Percentiles rank a stretch among this genome's conserved stretches.
phyloP scores from a whole-genome alignment of 2,329 filamentous ascomycete species.

The Rhynchosporium agropyri region DNA sequence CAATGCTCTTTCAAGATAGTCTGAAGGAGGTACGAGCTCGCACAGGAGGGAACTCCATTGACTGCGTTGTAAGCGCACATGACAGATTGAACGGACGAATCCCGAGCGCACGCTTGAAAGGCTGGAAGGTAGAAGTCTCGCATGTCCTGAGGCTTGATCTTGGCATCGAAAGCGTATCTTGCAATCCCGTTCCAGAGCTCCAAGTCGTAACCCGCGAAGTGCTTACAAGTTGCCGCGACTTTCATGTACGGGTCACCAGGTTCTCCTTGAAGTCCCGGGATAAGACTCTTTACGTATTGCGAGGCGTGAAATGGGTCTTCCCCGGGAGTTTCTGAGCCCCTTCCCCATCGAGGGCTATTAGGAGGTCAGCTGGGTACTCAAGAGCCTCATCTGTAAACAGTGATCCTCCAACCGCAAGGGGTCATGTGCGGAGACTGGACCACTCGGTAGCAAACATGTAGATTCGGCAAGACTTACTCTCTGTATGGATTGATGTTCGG shows the following conservation, averaged over 20 bases:
- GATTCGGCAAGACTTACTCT: constrained; percentile 42
- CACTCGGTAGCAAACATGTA: too few species aligned
- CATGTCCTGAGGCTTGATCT: constrained; percentile 62
- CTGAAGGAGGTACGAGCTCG: constrained; percentile 62
- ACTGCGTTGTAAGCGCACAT: constrained; percentile 68
- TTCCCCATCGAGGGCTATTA: constrained; percentile 57
- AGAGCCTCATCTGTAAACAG: too few species aligned
- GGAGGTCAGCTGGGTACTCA: too few species aligned
- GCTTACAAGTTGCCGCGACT: constrained; percentile 60
- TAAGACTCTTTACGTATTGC: constrained; percentile 55
- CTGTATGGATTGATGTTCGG: constrained; percentile 69
- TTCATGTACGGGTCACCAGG: constrained; percentile 46
- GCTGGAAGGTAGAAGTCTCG: constrained; percentile 69
- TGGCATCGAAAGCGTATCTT: constrained; percentile 57
- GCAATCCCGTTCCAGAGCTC: constrained; percentile 43
- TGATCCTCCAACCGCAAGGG: too few species aligned
- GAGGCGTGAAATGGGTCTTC: constrained; percentile 56
- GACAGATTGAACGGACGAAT: constrained; percentile 57
- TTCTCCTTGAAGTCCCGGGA: constrained; percentile 56
- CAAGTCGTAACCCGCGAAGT: constrained; percentile 59
- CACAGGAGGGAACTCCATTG: constrained; percentile 67
- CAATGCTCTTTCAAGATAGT: constrained; percentile 67
- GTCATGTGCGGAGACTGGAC: too few species aligned
- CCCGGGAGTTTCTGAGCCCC: constrained; percentile 62
- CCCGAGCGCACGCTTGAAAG: constrained; percentile 64